Percentiles rank a stretch among this genome's conserved stretches.
These are phyloP conservation scores for Vigna mungo DNA, from an alignment of 306 rosid species.

Conservation along the genomic window DNA sequence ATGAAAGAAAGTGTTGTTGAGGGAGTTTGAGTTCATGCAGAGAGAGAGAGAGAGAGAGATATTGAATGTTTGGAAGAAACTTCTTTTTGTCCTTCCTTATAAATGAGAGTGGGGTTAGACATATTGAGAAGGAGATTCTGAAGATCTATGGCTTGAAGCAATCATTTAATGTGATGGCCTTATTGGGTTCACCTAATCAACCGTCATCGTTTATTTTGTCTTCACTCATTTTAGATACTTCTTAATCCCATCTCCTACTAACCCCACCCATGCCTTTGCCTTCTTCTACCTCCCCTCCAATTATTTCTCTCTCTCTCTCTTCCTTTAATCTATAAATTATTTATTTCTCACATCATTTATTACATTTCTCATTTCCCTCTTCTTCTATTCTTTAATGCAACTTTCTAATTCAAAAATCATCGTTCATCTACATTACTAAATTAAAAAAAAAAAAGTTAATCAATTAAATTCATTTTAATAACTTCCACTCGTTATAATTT, in stretches of 20 bases:
- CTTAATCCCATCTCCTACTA: constrained; percentile 1
- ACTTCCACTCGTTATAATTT: no score
- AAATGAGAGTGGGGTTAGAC: constrained; percentile 37
- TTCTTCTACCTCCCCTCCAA: neutral
- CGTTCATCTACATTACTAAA: no score
- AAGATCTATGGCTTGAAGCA: constrained; percentile 61
- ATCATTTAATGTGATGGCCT: constrained; percentile 66
- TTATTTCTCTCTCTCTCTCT: neutral
- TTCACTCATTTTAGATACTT: constrained; percentile 40
- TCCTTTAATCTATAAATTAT: no score
- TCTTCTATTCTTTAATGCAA: no score
- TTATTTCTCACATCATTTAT: no score
- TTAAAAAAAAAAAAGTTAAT: no score
- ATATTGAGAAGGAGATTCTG: constrained; percentile 55
- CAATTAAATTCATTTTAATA: no score
- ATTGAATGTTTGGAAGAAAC: constrained; percentile 43
- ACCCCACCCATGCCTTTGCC: constrained; percentile 37
- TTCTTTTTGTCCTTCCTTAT: constrained; percentile 49
- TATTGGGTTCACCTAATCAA: constrained; percentile 61
- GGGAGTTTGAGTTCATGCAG: constrained; percentile 55
- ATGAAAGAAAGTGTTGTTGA: neutral
- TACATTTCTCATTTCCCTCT: no score
- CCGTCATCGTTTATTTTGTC: constrained; percentile 48
- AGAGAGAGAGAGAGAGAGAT: neutral
- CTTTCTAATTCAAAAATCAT: no score